A percentile compares a stretch with the other conserved stretches of the same genome.
phyloP scores from a whole-genome alignment of 345 rosid species.

The Populus davidiana region DNA sequence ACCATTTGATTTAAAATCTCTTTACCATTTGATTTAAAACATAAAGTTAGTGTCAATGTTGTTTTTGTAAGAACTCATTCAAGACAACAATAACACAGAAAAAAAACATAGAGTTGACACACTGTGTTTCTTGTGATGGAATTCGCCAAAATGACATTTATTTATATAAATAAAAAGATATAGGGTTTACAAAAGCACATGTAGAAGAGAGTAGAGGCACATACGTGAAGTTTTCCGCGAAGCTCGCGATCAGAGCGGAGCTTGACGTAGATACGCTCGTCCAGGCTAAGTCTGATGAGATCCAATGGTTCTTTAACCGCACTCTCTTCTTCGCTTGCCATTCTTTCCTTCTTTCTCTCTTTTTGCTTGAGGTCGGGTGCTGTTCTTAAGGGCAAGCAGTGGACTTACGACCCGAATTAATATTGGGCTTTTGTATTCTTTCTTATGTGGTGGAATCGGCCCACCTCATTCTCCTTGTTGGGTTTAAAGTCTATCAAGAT shows the following conservation, averaged over 20 bases:
- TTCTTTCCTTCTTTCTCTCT: constrained; percentile 19
- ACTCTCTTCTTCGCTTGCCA: constrained; percentile 93
- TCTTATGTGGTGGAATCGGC: background rate
- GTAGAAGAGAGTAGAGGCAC: background rate
- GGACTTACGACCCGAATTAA: background rate
- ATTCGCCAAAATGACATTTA: background rate
- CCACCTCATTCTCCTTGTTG: background rate
- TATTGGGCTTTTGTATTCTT: background rate
- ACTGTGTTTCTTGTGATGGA: background rate
- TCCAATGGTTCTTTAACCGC: constrained; percentile 99
- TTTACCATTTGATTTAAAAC: no score
- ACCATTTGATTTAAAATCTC: no score
- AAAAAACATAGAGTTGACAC: background rate
- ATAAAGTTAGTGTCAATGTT: no score
- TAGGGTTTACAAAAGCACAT: background rate
- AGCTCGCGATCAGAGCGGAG: constrained; percentile 99
- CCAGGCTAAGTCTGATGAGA: constrained; percentile 92
- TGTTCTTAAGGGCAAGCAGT: background rate
- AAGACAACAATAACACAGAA: no score
- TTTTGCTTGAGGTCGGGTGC: background rate
- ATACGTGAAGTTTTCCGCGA: constrained; percentile 97
- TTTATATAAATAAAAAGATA: background rate
- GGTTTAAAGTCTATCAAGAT: background rate
- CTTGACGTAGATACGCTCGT: constrained; percentile 98
- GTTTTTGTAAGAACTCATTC: no score